A percentile compares a stretch with the other conserved stretches of the same genome.
phyloP scores from a whole-genome alignment of 495 filamentous ascomycete species.

The Penicilliopsis zonata region DNA sequence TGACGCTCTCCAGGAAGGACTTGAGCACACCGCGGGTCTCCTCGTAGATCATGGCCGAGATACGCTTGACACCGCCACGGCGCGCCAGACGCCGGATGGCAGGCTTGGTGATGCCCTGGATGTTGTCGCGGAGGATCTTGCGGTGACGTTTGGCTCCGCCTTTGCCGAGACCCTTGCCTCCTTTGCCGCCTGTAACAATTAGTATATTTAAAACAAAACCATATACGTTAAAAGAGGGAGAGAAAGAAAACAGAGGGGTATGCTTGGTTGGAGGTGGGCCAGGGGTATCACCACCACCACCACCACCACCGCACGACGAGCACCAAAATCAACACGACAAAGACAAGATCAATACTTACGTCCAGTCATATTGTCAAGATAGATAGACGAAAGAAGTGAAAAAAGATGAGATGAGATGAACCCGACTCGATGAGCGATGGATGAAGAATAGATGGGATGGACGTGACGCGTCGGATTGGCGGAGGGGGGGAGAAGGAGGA shows the following conservation, averaged over 20 bases:
- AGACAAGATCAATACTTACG: slow-evolving; percentile 53
- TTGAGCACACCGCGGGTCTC: slow-evolving; percentile 58
- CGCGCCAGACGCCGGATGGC: slow-evolving; percentile 56
- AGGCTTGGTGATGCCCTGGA: slow-evolving; percentile 73
- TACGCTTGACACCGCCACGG: slow-evolving; percentile 55
- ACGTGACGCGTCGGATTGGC: slow-evolving; percentile 16
- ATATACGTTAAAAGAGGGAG: too few species aligned
- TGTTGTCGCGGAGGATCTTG: slow-evolving; percentile 99
- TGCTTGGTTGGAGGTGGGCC: too few species aligned
- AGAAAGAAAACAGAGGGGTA: too few species aligned
- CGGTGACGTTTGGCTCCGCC: slow-evolving; percentile 97
- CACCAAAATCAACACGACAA: slow-evolving; percentile 14
- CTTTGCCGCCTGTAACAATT: slow-evolving; percentile 63
- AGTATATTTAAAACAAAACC: too few species aligned
- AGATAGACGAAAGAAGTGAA: slow-evolving; percentile 12
- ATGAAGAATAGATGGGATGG: slow-evolving; percentile 2
- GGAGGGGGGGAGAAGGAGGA: slow-evolving; percentile 11
- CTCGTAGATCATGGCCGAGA: slow-evolving; percentile 59
- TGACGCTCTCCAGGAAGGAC: slow-evolving; percentile 54
- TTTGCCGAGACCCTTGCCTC: slow-evolving; percentile 76
- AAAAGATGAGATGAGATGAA: slow-evolving; percentile 16
- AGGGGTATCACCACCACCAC: too few species aligned
- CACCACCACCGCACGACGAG: too few species aligned
- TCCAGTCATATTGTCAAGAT: slow-evolving; percentile 73
- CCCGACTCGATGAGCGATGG: neutral